phyloP scores from a whole-genome alignment of 345 rosid species.

The Murraya paniculata region DNA sequence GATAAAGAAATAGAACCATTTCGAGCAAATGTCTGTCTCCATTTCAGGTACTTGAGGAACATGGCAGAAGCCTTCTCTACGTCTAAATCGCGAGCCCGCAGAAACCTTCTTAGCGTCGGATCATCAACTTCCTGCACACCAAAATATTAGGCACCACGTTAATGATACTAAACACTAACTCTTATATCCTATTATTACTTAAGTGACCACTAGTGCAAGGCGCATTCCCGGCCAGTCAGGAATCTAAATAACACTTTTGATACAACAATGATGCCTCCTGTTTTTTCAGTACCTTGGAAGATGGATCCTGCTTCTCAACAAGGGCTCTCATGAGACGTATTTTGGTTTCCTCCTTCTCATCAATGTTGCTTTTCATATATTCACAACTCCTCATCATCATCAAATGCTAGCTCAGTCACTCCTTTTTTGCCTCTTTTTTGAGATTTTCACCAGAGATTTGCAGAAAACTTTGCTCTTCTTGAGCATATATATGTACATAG shows the following conservation, averaged over 20 bases:
- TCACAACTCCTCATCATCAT: not conserved
- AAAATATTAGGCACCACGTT: not conserved
- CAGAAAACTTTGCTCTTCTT: not conserved
- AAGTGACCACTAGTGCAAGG: too few relatives aligned
- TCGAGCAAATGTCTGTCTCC: constrained; percentile 42
- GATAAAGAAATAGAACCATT: constrained; percentile 30
- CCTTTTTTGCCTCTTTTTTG: too few relatives aligned
- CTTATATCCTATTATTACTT: too few relatives aligned
- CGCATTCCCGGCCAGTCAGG: too few relatives aligned
- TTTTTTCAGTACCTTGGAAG: constrained; percentile 26
- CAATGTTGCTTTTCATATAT: not conserved
- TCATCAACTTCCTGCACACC: constrained; percentile 42
- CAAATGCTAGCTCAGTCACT: not conserved
- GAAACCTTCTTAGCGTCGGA: constrained; percentile 39
- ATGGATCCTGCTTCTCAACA: constrained; percentile 34
- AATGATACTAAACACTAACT: not conserved
- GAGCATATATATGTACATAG: not conserved
- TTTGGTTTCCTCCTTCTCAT: constrained; percentile 21
- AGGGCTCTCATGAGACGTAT: constrained; percentile 28
- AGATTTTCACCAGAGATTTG: not conserved
- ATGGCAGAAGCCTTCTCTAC: constrained; percentile 38
- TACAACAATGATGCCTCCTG: not conserved
- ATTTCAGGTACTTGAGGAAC: constrained; percentile 42
- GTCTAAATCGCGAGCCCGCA: constrained; percentile 44
- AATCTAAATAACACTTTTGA: too few relatives aligned